Evolutionary conservation across 495 filamentous ascomycete genomes (phyloP).

Genomic region (Parachaetomium inaequale): DNA sequence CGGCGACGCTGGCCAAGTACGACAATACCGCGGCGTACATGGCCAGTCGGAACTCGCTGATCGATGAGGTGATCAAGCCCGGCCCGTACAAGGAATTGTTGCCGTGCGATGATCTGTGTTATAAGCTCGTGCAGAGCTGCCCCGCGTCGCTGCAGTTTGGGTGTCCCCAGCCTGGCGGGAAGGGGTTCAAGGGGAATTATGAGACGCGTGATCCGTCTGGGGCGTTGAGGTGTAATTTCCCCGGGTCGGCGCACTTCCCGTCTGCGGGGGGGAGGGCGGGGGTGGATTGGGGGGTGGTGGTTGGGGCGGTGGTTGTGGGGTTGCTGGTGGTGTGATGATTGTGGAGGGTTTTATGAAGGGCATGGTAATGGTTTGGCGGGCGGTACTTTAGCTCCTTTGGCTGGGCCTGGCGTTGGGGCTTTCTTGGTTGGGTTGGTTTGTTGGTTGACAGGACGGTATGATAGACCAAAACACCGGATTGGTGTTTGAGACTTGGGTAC

Average conservation of each 20-base stretch:
- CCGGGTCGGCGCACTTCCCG: constrained; percentile 40
- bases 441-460: background rate
- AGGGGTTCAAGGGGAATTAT: constrained; percentile 64
- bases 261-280: constrained; percentile 24
- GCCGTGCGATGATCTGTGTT: constrained; percentile 81
- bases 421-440: background rate
- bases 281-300: constrained; percentile 16
- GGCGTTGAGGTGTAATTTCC: constrained; percentile 46
- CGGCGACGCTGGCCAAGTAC: constrained; percentile 24
- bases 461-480: background rate
- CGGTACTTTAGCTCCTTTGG: background rate
- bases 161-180: constrained; percentile 59
- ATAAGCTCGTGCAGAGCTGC: constrained; percentile 76
- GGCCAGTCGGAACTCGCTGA: constrained; percentile 61
- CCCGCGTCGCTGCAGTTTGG: constrained; percentile 71
- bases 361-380: background rate
- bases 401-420: background rate
- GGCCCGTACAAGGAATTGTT: constrained; percentile 93
- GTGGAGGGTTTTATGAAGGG: background rate
- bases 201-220: constrained; percentile 37
- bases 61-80: constrained; percentile 67
- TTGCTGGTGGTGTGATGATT: constrained; percentile 3
- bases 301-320: constrained; percentile 15
- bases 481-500: background rate
- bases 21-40: constrained; percentile 36